Evolutionary conservation across 2,329 filamentous ascomycete genomes (phyloP), one percentile per base, ranked within the genome.

Genomic region (Ustilaginoidea virens): DNA sequence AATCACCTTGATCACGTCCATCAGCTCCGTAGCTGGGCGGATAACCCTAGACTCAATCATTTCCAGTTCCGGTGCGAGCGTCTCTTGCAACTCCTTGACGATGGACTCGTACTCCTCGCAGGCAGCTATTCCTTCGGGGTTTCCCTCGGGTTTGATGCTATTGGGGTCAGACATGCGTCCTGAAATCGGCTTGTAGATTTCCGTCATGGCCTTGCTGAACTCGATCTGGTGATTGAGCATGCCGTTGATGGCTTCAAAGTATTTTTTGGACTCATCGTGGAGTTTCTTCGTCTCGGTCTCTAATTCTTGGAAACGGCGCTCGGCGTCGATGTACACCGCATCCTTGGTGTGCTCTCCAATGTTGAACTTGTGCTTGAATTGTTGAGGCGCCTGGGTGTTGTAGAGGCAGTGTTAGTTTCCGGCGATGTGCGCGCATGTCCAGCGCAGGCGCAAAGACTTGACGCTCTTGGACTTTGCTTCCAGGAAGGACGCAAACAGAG

Each of bases 201-300:
- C 90, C 39, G 80, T 78, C 63, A 93, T 87, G 40, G 86, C 82
- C 58, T 93, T 74, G 44, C 87, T 93, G 61, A 98, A 98, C 52
- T 92, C 87, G 56, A 98, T 96, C 61, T 98, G 90, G 58, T 96
- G 86, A 49, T 65, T 72, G 46, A 98, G 70, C 90, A 98, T 98
- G 64, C 80, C 81, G 60, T 96, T 94, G 60, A 98, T 94, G 50
- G 90, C 82, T 30, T 93, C 76, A 46, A 92, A 94, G 56, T 98
- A 98, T 60, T 92, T 94, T 55, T 86, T 80, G 32, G 83, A 92
- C 57, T 96, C 87, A 61, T 93, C 83, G 58, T 96, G 87, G 17
- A 94, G 74, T 55, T 80, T 87, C 66, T 94, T 96, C 20, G 90
- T 96, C 61, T 98, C 86, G 40, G 65, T 78, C 58, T 98, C 90